Evolutionary conservation across 495 filamentous ascomycete species (phyloP).

Genomic region (Baudoinia panamericana): DNA sequence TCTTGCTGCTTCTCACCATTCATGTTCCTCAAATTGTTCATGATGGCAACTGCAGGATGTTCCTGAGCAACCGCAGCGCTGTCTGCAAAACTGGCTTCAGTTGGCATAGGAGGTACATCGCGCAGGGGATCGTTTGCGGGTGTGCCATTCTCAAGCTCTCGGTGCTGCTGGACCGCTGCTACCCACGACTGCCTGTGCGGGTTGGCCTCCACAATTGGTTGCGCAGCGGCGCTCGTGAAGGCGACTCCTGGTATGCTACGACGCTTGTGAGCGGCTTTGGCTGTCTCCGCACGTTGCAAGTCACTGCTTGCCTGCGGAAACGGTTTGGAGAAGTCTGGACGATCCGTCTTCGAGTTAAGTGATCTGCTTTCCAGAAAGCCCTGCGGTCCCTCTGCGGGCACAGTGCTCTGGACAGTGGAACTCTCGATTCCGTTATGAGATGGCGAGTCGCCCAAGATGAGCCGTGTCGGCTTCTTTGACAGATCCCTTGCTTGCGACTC

Average conservation of each 20-base stretch:
- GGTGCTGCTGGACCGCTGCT: constrained; percentile 6
- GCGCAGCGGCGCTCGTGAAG: constrained; percentile 4
- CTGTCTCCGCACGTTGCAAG: neutral
- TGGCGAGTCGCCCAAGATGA: constrained; percentile 2
- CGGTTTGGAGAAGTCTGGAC: too few species aligned
- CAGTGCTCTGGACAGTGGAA: constrained; percentile 7
- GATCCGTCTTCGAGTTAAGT: neutral
- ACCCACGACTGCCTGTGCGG: constrained; percentile 7
- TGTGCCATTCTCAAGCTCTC: neutral
- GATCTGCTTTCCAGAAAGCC: constrained; percentile 8
- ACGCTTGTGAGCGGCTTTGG: constrained; percentile 8
- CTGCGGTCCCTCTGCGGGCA: too few species aligned
- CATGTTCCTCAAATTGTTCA: constrained; percentile 14
- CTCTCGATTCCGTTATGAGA: neutral
- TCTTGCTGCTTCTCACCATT: constrained; percentile 6
- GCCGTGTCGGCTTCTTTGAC: constrained; percentile 5
- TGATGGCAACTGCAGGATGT: constrained; percentile 9
- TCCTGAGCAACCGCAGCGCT: constrained; percentile 5
- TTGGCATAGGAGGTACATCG: too few species aligned
- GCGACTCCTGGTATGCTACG: constrained; percentile 11
- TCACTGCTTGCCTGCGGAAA: neutral
- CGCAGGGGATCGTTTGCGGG: too few species aligned
- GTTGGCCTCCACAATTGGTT: constrained; percentile 1
- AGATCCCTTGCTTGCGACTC: constrained; percentile 13
- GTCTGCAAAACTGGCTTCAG: too few species aligned